Conservation (phyloP, 345 rosid species). For the Eucalyptus cloeziana region DNA sequence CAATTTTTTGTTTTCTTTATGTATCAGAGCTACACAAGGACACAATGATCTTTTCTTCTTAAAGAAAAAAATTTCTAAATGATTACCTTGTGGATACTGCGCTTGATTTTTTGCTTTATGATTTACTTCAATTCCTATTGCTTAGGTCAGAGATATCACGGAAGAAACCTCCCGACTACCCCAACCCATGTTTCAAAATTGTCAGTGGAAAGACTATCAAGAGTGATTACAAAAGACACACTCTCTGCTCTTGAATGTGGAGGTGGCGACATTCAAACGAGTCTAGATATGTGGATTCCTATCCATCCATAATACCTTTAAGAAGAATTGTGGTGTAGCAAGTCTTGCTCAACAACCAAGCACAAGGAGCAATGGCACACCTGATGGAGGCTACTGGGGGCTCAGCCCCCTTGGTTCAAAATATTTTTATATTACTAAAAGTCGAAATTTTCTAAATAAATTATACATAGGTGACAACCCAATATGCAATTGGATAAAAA, state of each 20-base stretch:
- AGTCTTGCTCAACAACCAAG: background rate
- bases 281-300: too few species aligned
- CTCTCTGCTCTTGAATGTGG: background rate
- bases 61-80: too few species aligned
- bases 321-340: background rate
- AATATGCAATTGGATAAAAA: background rate
- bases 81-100: background rate
- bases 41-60: too few species aligned
- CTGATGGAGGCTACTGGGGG: background rate
- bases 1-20: too few species aligned
- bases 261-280: background rate
- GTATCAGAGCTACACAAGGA: too few species aligned
- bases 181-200: background rate
- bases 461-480: background rate
- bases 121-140: background rate
- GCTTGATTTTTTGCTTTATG: background rate
- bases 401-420: background rate
- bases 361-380: background rate
- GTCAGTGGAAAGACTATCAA: background rate
- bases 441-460: background rate
- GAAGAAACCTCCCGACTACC: background rate
- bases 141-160: background rate
- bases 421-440: background rate
- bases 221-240: background rate
- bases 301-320: background rate